Base-by-base conservation (phyloP, 139 green algal species). In the Coelastrella sp. region DNA sequence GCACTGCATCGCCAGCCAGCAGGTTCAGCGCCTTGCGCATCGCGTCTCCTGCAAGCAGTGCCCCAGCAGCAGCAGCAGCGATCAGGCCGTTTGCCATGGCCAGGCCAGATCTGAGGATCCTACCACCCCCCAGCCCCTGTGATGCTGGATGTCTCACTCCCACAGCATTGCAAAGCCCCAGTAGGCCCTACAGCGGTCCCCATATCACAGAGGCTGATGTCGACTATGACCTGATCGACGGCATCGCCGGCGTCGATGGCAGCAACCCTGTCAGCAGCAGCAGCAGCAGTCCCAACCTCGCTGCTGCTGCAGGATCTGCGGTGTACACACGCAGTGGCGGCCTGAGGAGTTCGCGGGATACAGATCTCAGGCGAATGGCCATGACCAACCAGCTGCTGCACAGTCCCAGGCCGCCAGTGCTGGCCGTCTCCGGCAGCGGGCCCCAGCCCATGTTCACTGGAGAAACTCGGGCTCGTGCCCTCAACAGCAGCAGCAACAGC, bases 251-350 rank as follows among this genome's bases (percentile, higher is more conserved):
- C 22, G 80, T 6, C 15, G 80, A 24, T 59, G 57, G 80, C 78
- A 81, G 74, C 78, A 83, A 63, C 80, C 10, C 6, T 6, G 10
- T 11, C 80, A 86, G 80, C 58, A 22, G 80, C 84, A 88, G 80
- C 84, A 88, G 68, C 84, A 88, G 84, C 84, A 88, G 68, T 68
- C 84, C 84, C 59, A 84, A 7, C 17, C 17, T 86, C 14, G 12
- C 78, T 8, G 78, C 20, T 84, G 35, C 12, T 61, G 7, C 35
- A 25, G 24, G 20, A 17, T 78, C 25, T 7, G 82, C 20, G 7
- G 79, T 63, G 7, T 35, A 85, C 8, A 56, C 82, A 6, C 82
- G 84, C 68, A 88, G 68, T 14, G 68, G 49, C 10, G 84, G 84
- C 84, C 84, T 88, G 20, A 66, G 84, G 7, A 88, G 84, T 68